These are phyloP conservation scores for Endocalyx cinctus DNA, from an alignment of 2,329 filamentous ascomycete genomes.

Conservation along the genomic window DNA sequence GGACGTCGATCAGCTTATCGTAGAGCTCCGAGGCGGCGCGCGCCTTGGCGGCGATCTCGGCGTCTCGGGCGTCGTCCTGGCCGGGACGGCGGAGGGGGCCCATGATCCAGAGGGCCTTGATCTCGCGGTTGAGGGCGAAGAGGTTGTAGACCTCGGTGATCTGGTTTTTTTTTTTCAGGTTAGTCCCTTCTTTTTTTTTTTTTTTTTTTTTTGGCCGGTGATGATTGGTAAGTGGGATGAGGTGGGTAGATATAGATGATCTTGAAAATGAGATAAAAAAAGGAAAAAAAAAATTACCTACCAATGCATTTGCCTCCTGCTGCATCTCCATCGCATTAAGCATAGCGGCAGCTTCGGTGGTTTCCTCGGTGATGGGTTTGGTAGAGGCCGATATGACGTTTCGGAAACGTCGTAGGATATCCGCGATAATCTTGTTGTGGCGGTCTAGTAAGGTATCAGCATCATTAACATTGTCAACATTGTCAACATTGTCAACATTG, in stretches of 20 bases:
- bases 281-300: slow-evolving; percentile 15
- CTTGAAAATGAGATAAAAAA: background rate
- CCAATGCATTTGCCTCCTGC: slow-evolving; percentile 31
- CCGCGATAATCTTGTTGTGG: slow-evolving; percentile 39
- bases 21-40: slow-evolving; percentile 29
- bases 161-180: slow-evolving; percentile 17
- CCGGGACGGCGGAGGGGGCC: slow-evolving; percentile 41
- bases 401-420: slow-evolving; percentile 39
- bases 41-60: slow-evolving; percentile 32
- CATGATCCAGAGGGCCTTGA: slow-evolving; percentile 47
- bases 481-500: background rate
- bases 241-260: background rate
- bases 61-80: slow-evolving; percentile 33
- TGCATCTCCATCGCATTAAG: slow-evolving; percentile 37
- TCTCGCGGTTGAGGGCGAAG: slow-evolving; percentile 40
- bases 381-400: slow-evolving; percentile 37
- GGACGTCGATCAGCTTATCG: slow-evolving; percentile 22
- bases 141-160: slow-evolving; percentile 40
- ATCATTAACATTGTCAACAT: background rate
- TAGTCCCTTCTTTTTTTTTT: background rate
- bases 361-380: slow-evolving; percentile 27
- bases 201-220: background rate
- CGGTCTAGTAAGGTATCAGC: slow-evolving; percentile 43
- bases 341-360: slow-evolving; percentile 32
- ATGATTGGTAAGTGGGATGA: background rate